Base-by-base conservation (phyloP, 768 basidiomycete genomes). In the Polyporus arcularius region DNA sequence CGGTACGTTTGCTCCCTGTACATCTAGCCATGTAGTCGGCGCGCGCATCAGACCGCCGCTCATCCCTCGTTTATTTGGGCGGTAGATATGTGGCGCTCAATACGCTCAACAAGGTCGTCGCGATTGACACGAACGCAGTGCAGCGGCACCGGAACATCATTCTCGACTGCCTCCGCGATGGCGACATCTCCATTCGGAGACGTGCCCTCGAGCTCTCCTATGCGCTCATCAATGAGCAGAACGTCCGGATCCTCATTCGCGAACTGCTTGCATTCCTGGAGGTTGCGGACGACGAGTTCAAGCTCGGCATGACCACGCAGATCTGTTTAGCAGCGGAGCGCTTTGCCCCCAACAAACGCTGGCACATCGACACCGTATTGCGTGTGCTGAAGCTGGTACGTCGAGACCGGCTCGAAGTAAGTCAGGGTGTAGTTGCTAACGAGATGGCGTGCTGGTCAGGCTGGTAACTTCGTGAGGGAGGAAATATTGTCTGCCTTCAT, bases 271-370 rank as follows among this genome's bases (percentile, higher is more conserved):
- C 94, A 1, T 99, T 98, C 85, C 83, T 99, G 15, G 96, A 98
- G 68, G 93, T 98, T 18, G 96, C 97, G 32, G 97, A 98, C 70
- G 96, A 98, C 63, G 97, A 99, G 72, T 99, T 99, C 80, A 99
- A 99, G 77, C 85, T 94, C 14, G 91, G 94, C 1, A 90, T 99
- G 87, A 99, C 97, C 0, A 98, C 96, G 0, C 96, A 99, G 74
- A 95, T 99, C 50, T 93, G 89, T 55, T 79, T 98, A 28, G 96
- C 95, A 2, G 97, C 97, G 0, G 97, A 99, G 74, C 82, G 95
- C 47, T 98, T 93, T 71, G 96, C 96, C 0, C 97, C 97, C 0
- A 98, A 96, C 74, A 96, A 96, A 75, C 83, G 97, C 64, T 99
- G 96, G 96, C 97, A 99, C 72, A 99, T 99, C 54, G 97, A 98